A percentile compares a stretch with the other conserved stretches of the same genome.
Conservation (phyloP, 2,329 filamentous ascomycete species). For the Celoporthe dispersa region DNA sequence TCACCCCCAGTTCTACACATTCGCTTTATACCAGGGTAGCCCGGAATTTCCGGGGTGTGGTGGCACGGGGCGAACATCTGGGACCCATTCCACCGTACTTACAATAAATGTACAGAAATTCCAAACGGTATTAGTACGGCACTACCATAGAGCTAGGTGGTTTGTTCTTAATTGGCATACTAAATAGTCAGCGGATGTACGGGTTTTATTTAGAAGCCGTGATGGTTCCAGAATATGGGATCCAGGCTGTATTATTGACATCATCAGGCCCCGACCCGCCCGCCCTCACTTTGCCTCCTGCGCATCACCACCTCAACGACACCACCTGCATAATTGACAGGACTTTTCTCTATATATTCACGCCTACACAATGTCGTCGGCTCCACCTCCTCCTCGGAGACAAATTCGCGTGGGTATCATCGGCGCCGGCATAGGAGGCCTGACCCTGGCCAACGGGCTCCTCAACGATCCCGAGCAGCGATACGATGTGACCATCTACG, state of each 20-base stretch:
- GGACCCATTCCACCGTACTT: not conserved
- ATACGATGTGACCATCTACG: conserved; percentile 6
- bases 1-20: too few relatives aligned
- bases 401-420: not conserved
- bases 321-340: too few relatives aligned
- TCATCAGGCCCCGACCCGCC: too few relatives aligned
- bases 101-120: too few relatives aligned
- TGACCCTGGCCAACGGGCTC: conserved; percentile 6
- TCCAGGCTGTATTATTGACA: too few relatives aligned
- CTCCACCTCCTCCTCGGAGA: not conserved
- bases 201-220: too few relatives aligned
- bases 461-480: not conserved
- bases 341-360: not conserved
- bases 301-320: not conserved
- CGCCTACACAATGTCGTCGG: not conserved
- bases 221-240: too few relatives aligned
- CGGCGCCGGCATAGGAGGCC: conserved; percentile 7
- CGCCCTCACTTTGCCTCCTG: not conserved
- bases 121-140: too few relatives aligned
- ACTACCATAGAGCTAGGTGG: too few relatives aligned
- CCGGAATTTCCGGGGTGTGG: not conserved
- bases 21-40: too few relatives aligned
- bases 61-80: not conserved
- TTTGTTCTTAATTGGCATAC: too few relatives aligned
- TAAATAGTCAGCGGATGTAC: too few relatives aligned